Evolutionary conservation across 805 yeast species (phyloP).

Genomic region (Starmera amethionina): DNA sequence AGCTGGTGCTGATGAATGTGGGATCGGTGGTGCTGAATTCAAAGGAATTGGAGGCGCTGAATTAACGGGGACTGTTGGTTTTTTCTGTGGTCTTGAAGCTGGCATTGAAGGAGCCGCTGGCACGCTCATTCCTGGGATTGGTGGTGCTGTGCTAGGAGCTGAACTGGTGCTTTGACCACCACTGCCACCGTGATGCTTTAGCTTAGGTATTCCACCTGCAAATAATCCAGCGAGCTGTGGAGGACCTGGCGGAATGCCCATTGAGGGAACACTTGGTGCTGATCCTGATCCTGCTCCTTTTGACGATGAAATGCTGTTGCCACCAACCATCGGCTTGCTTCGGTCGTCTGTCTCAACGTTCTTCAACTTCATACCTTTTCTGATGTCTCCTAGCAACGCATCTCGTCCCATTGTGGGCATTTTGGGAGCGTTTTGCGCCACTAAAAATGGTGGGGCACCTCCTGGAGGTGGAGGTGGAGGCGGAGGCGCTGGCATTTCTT

Average conservation of each 20-base stretch:
- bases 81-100: constrained; percentile 13
- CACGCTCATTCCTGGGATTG: constrained; percentile 15
- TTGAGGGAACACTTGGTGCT: constrained; percentile 1
- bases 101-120: constrained; percentile 13
- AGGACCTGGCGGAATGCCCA: constrained; percentile 13
- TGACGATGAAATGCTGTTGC: constrained; percentile 12
- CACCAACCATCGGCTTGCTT: constrained; percentile 45
- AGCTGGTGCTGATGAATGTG: constrained; percentile 8
- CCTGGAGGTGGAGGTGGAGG: constrained; percentile 51
- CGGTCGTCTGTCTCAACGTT: constrained; percentile 61
- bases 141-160: constrained; percentile 16
- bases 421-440: constrained; percentile 19
- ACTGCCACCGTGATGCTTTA: constrained; percentile 11
- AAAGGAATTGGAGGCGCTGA: constrained; percentile 13
- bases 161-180: constrained; percentile 3
- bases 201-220: constrained; percentile 17
- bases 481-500: constrained; percentile 34
- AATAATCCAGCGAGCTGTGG: constrained; percentile 20
- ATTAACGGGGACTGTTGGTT: background rate
- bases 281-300: constrained; percentile 12
- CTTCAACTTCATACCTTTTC: constrained; percentile 54
- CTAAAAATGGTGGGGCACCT: constrained; percentile 22
- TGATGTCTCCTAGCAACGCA: constrained; percentile 71
- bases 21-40: constrained; percentile 7
- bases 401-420: constrained; percentile 31